Evolutionary conservation across 2,329 filamentous ascomycete species (phyloP).

Genomic region (Cercospora janseana): DNA sequence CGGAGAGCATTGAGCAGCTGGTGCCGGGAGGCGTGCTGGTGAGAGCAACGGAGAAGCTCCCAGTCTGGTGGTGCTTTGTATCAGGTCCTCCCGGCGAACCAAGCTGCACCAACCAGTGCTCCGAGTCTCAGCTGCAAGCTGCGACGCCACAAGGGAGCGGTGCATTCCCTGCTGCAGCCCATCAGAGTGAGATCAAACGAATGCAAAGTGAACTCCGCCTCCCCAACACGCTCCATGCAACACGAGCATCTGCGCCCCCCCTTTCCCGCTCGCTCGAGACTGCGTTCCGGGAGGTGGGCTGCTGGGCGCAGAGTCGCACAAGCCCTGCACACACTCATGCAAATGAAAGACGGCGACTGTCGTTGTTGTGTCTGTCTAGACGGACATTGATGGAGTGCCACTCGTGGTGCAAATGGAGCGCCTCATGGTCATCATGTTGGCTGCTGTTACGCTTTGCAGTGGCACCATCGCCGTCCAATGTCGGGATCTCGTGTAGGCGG

Average conservation of each 20-base stretch:
- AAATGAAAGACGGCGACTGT: neutral
- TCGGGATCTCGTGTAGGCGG: neutral
- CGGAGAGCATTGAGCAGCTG: conserved; percentile 15
- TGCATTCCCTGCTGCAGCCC: neutral
- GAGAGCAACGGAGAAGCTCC: conserved; percentile 7
- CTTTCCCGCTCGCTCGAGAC: no score
- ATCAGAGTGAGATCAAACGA: conserved; percentile 3
- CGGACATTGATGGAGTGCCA: neutral
- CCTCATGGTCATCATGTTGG: neutral
- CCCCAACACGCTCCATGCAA: conserved; percentile 1
- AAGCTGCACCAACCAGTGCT: conserved; percentile 14
- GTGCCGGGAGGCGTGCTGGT: conserved; percentile 14
- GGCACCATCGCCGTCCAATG: neutral
- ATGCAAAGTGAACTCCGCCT: no score
- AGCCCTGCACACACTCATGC: neutral
- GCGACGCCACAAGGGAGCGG: conserved; percentile 11
- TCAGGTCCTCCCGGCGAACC: conserved; percentile 9
- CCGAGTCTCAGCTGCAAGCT: conserved; percentile 11
- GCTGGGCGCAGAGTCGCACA: neutral
- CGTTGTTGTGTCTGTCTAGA: neutral
- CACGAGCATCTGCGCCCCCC: conserved; percentile 6
- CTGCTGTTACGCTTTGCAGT: neutral
- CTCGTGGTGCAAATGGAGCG: conserved; percentile 4
- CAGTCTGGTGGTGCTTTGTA: conserved; percentile 8
- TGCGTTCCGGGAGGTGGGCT: conserved; percentile 4